phyloP scores from a whole-genome alignment of 2,329 filamentous ascomycete genomes.

The Colletotrichum euphorbiae region DNA sequence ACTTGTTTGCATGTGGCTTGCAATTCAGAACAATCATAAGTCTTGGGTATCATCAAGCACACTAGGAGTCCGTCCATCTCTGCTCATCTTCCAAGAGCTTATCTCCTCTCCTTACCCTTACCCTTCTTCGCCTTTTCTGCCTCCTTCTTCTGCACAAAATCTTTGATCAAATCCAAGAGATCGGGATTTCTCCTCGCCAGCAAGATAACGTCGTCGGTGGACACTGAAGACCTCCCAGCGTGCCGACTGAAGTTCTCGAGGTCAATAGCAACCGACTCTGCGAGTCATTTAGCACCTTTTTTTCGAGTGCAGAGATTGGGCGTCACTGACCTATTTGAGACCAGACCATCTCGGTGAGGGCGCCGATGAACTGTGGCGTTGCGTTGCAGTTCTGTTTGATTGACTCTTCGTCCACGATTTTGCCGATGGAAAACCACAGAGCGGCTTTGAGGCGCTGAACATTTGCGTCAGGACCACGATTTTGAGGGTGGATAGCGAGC shows the following conservation, averaged over 20 bases:
- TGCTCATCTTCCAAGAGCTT: background rate
- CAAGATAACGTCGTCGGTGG: slow-evolving; percentile 87
- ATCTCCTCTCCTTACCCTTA: slow-evolving; percentile 29
- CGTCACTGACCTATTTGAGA: slow-evolving; percentile 77
- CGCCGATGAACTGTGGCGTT: slow-evolving; percentile 90
- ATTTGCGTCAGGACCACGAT: background rate
- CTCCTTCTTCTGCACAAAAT: slow-evolving; percentile 72
- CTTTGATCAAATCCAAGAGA: slow-evolving; percentile 79
- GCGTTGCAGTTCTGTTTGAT: slow-evolving; percentile 81
- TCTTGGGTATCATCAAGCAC: slow-evolving; percentile 27
- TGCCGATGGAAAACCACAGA: slow-evolving; percentile 85
- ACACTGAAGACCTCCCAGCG: slow-evolving; percentile 83
- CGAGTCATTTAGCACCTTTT: background rate
- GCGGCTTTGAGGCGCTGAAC: slow-evolving; percentile 82
- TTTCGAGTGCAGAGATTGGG: background rate
- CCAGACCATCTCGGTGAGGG: slow-evolving; percentile 88
- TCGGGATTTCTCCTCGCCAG: slow-evolving; percentile 89
- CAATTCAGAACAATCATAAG: slow-evolving; percentile 2
- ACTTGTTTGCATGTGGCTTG: background rate
- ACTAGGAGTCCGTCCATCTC: background rate
- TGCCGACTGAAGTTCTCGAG: slow-evolving; percentile 74
- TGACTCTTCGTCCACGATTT: slow-evolving; percentile 89
- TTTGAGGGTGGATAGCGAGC: rapidly evolving
- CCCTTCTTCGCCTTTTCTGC: slow-evolving; percentile 50
- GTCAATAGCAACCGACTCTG: slow-evolving; percentile 68